phyloP scores from a whole-genome alignment of 352 stramenopile genomes.

The Globisporangium nagaii region DNA sequence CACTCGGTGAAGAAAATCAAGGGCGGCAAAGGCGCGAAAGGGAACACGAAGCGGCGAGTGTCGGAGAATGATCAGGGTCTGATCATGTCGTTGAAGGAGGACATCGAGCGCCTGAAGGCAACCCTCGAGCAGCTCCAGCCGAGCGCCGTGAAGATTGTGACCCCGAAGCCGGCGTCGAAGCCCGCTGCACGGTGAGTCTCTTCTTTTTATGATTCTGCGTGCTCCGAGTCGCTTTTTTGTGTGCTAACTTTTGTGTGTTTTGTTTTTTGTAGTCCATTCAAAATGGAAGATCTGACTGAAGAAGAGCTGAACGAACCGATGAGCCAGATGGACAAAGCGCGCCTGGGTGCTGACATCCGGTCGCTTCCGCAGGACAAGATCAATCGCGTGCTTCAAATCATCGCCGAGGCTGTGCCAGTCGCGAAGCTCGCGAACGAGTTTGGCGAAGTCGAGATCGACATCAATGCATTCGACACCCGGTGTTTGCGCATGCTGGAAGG shows the following conservation, averaged over 20 bases:
- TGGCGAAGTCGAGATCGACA: slow-evolving; percentile 87
- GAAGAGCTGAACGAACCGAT: slow-evolving; percentile 85
- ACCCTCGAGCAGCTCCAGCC: slow-evolving; percentile 81
- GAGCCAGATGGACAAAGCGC: slow-evolving; percentile 79
- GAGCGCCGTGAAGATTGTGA: slow-evolving; percentile 29
- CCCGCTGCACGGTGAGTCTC: slow-evolving; percentile 45
- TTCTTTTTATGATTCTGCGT: not conserved
- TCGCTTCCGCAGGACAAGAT: slow-evolving; percentile 83
- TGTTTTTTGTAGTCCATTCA: slow-evolving; percentile 56
- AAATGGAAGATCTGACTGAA: slow-evolving; percentile 86
- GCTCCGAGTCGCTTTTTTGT: not conserved
- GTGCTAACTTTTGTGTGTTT: slow-evolving; percentile 3
- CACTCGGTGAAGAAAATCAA: slow-evolving; percentile 69
- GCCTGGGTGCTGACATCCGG: slow-evolving; percentile 76
- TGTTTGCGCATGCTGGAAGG: slow-evolving; percentile 87
- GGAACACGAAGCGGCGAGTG: slow-evolving; percentile 57
- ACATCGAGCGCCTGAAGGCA: slow-evolving; percentile 84
- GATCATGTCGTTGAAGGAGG: slow-evolving; percentile 85
- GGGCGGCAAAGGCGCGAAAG: slow-evolving; percentile 69
- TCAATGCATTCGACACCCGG: slow-evolving; percentile 84
- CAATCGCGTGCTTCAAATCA: slow-evolving; percentile 86
- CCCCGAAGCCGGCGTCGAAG: slow-evolving; percentile 44
- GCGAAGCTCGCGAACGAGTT: slow-evolving; percentile 79
- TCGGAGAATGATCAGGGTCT: slow-evolving; percentile 59
- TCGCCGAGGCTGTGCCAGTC: slow-evolving; percentile 81